Evolutionary conservation across 2,329 filamentous ascomycete species (phyloP).

Genomic region (Diplodia corticola): DNA sequence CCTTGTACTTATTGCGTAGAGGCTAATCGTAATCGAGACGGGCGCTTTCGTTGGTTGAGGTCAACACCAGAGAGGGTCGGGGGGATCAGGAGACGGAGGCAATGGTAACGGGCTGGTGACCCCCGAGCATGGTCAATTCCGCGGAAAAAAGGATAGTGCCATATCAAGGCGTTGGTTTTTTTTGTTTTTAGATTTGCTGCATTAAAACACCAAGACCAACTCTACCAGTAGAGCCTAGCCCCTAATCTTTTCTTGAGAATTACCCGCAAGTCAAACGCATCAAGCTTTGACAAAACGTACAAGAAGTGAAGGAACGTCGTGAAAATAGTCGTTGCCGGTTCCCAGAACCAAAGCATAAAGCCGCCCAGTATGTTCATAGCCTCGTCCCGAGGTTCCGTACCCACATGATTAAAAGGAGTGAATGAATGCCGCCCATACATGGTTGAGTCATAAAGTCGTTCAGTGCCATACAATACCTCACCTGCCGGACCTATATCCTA

Average conservation of each 20-base stretch:
- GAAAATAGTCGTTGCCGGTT: background rate
- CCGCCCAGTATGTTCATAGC: slow-evolving; percentile 4
- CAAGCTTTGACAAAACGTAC: slow-evolving; percentile 14
- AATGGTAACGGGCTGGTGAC: background rate
- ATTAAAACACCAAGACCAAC: slow-evolving; percentile 15
- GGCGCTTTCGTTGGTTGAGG: background rate
- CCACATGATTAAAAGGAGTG: slow-evolving; percentile 18
- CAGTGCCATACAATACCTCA: background rate
- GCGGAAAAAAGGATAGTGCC: background rate
- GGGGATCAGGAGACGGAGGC: background rate
- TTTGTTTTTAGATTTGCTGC: background rate
- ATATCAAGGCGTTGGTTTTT: background rate
- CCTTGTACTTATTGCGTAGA: background rate
- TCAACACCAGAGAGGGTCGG: background rate
- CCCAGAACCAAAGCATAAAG: slow-evolving; percentile 7
- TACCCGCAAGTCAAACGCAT: slow-evolving; percentile 16
- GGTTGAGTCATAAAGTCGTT: slow-evolving; percentile 11
- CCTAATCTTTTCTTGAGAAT: background rate
- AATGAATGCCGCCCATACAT: slow-evolving; percentile 20
- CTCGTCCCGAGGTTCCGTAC: background rate
- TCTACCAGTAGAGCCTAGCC: slow-evolving; percentile 12
- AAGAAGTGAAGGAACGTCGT: slow-evolving; percentile 2
- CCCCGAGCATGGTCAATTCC: background rate
- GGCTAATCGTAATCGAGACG: background rate
- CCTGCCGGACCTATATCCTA: slow-evolving; percentile 9